Conservation (phyloP, 208 protist genomes). For the Trypanosoma brucei region DNA sequence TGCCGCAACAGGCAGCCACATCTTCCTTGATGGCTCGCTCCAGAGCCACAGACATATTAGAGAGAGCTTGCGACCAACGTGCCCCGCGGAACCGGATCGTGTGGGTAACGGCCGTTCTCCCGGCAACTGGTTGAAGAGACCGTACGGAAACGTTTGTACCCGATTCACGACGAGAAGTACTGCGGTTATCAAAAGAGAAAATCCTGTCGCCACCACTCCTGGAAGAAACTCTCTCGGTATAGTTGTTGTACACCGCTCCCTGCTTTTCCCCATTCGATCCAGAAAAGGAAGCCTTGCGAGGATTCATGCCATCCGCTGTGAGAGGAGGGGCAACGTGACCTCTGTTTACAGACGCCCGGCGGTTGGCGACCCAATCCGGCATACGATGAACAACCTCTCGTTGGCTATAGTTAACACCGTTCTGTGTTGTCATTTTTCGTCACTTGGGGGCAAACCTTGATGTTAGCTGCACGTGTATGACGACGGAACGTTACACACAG, state of each 20-base stretch:
- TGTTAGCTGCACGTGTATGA: no score
- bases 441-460: no score
- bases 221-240: no score
- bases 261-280: no score
- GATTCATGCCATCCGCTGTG: neutral
- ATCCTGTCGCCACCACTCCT: no score
- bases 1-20: slow-evolving; percentile 35
- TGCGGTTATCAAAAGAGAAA: neutral
- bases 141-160: neutral
- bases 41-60: slow-evolving; percentile 36
- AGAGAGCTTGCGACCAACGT: slow-evolving; percentile 3
- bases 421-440: no score
- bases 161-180: neutral
- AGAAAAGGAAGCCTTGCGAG: neutral
- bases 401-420: neutral
- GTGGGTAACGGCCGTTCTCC: neutral
- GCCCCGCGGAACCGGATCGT: slow-evolving; percentile 6
- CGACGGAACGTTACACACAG: no score
- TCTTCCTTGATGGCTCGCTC: slow-evolving; percentile 47
- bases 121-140: neutral
- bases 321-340: neutral
- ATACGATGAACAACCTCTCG: neutral
- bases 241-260: no score
- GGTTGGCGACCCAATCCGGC: neutral
- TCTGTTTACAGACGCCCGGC: no score